Conservation (phyloP, 768 basidiomycete species). For the Polyporus arcularius region DNA sequence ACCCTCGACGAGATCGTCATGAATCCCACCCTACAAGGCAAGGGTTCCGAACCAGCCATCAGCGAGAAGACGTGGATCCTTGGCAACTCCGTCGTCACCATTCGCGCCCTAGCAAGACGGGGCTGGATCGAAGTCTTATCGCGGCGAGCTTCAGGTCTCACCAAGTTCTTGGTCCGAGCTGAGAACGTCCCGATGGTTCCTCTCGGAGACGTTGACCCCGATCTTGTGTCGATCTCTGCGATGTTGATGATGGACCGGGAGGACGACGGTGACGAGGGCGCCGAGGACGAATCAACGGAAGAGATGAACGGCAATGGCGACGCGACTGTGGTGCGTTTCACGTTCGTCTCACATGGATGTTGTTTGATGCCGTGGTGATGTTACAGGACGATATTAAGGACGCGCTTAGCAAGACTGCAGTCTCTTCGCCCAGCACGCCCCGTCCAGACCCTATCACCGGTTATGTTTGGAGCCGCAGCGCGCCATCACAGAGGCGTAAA, state of each 20-base stretch:
- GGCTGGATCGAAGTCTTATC: slow-evolving; percentile 91
- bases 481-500: slow-evolving; percentile 88
- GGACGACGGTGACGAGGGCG: slow-evolving; percentile 5
- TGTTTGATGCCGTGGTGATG: slow-evolving; percentile 18
- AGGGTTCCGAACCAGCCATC: slow-evolving; percentile 41
- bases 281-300: background rate
- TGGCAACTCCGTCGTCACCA: slow-evolving; percentile 82
- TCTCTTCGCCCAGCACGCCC: slow-evolving; percentile 27
- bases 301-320: slow-evolving; percentile 9
- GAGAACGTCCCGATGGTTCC: slow-evolving; percentile 90
- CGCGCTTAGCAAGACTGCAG: slow-evolving; percentile 5
- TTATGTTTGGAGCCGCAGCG: slow-evolving; percentile 84
- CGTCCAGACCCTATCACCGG: slow-evolving; percentile 77
- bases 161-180: slow-evolving; percentile 78
- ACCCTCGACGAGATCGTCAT: slow-evolving; percentile 79
- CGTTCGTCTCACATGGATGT: background rate
- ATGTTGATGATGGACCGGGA: slow-evolving; percentile 72
- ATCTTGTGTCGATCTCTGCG: slow-evolving; percentile 70
- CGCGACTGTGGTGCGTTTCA: slow-evolving; percentile 12
- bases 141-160: slow-evolving; percentile 86
- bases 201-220: slow-evolving; percentile 82
- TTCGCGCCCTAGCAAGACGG: slow-evolving; percentile 66
- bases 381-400: slow-evolving; percentile 13
- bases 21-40: slow-evolving; percentile 42
- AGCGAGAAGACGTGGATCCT: slow-evolving; percentile 82